Base-by-base conservation (phyloP, 345 rosid genomes). In the Dovyalis caffra region DNA sequence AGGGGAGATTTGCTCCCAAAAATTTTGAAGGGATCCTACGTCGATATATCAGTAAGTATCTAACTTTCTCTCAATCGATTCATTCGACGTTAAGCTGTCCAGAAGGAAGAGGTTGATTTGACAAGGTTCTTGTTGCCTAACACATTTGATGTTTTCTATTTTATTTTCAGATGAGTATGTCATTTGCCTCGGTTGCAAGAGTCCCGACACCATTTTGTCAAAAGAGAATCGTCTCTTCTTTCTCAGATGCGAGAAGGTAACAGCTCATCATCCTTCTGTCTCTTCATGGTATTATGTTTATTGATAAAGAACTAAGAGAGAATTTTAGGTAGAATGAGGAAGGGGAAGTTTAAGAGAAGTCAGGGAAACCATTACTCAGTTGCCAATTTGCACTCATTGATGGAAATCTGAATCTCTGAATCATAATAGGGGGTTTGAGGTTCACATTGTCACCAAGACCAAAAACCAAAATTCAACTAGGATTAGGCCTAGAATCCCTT, bases 1-100 rank as follows among this genome's bases (percentile, higher is more conserved):
- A 93, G 85, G 98, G 97, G 18, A 87, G 98, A 74, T 93, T 93
- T 85, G 98, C 97, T 10, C 95, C 98, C 23, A 93, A 93, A 79
- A 90, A 93, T 76, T 91, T 93, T 80, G 98, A 91, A 80, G 94
- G 95, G 67, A 93, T 93, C 40, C 74, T 93, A 79, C 86, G 97
- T 28, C 90, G 98, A 21, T 94, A 94, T 80, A 82, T 94, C 84
- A 91, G 97, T 94, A 85, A 89, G 93, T 83, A 40, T n/a, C 64
- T 80, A 23, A 28, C 9, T 5, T 28, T 33, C 26, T 43, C 60
- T 53, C 21, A 28, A 64, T 77, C 77, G 64, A 8, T 43, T 35
- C 29, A 49, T 72, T 77, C 35, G 9, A 18, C 32, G 8, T 53
- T 40, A n/a, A 11, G 34, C 49, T 58, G 47, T 10, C 12, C 5